Conservation (phyloP, 305 asterid species). For the Fraxinus greggii region DNA sequence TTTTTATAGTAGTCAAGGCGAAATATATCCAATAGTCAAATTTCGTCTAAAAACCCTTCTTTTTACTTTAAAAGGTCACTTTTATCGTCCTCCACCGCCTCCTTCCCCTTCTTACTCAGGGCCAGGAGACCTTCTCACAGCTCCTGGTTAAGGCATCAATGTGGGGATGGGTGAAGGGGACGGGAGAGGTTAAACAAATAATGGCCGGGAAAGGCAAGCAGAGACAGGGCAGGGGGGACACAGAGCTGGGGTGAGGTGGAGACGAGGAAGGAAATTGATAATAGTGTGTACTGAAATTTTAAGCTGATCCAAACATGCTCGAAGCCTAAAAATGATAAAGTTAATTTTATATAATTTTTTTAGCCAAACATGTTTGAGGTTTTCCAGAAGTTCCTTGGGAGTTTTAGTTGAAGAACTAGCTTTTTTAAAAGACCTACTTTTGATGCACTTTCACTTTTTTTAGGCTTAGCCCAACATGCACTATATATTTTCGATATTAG, state of each 20-base stretch:
- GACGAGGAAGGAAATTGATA: neutral
- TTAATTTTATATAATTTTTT: neutral
- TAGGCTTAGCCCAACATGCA: neutral
- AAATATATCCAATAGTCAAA: neutral
- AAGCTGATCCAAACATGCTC: neutral
- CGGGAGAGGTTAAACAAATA: neutral
- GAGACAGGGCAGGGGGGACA: neutral
- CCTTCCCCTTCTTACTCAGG: neutral
- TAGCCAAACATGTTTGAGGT: neutral
- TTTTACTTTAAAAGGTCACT: neutral
- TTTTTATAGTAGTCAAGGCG: neutral
- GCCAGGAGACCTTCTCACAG: neutral
- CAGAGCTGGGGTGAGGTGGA: neutral
- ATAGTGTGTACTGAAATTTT: neutral
- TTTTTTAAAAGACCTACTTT: neutral
- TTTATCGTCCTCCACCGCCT: neutral
- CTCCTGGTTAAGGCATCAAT: neutral
- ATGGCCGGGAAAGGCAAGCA: neutral
- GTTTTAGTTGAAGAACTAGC: neutral
- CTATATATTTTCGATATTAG: neutral
- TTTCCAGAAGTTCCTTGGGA: neutral
- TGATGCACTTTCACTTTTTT: neutral
- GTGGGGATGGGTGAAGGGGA: neutral
- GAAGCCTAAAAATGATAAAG: neutral
- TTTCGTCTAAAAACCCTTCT: neutral